phyloP scores from a whole-genome alignment of 305 asterid genomes.

The Rubia balearica region DNA sequence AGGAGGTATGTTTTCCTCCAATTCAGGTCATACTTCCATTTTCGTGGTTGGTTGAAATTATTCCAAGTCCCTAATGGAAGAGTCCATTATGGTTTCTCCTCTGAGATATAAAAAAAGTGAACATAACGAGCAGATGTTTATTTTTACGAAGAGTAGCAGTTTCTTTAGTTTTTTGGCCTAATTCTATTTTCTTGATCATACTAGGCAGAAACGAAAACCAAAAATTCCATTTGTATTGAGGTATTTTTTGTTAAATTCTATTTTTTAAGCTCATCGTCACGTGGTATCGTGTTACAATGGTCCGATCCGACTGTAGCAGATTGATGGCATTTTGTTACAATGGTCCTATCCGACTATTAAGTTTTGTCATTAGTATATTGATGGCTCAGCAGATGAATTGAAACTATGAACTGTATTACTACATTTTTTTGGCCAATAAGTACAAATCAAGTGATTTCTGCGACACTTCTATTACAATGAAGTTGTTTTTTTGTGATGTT shows the following conservation, averaged over 20 bases:
- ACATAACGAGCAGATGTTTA: too few relatives aligned
- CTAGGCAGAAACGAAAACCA: not conserved
- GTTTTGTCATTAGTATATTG: not conserved
- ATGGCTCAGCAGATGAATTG: not conserved
- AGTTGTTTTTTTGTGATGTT: too few relatives aligned
- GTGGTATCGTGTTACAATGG: too few relatives aligned
- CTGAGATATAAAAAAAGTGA: too few relatives aligned
- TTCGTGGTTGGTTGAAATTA: not conserved
- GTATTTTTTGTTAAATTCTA: constrained; percentile 19
- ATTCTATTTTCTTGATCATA: not conserved
- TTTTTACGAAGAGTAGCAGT: too few relatives aligned
- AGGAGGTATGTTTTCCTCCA: constrained; percentile 53
- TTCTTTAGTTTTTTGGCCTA: not conserved
- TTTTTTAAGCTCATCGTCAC: not conserved
- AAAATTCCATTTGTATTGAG: constrained; percentile 47
- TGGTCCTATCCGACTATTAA: too few relatives aligned
- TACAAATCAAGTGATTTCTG: too few relatives aligned
- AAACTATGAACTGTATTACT: not conserved
- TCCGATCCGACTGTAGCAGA: too few relatives aligned
- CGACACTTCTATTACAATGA: too few relatives aligned
- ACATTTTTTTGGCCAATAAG: not conserved
- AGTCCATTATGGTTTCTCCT: too few relatives aligned
- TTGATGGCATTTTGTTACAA: too few relatives aligned
- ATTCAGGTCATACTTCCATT: not conserved
- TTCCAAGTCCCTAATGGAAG: not conserved